Conservation (phyloP, 2,329 filamentous ascomycete species). For the Xylariales sp. region DNA sequence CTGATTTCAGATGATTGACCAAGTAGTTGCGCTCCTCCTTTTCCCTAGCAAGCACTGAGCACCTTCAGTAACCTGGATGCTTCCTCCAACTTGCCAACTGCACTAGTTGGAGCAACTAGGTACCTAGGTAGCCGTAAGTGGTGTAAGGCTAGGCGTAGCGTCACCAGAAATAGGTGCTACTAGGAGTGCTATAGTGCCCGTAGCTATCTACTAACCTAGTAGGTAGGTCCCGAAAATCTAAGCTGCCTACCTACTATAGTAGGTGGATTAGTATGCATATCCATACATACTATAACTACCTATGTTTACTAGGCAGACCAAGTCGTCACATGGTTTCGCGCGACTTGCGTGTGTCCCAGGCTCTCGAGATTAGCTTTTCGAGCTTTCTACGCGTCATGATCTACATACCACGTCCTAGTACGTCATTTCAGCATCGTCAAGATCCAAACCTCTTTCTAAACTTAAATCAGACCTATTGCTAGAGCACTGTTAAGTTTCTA, state of each 20-base stretch:
- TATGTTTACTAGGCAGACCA: background rate
- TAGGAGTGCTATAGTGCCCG: too few species aligned
- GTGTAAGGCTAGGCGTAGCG: background rate
- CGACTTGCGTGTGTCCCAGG: background rate
- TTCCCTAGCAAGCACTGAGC: background rate
- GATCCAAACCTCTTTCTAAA: background rate
- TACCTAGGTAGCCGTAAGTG: too few species aligned
- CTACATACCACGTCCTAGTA: too few species aligned
- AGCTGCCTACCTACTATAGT: background rate
- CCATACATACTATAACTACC: background rate
- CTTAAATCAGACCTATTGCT: too few species aligned
- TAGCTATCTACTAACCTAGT: too few species aligned
- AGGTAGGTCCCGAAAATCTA: background rate
- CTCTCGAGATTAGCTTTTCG: background rate
- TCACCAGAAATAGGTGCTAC: background rate
- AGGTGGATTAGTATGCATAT: slow-evolving; percentile 10
- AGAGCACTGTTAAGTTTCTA: too few species aligned
- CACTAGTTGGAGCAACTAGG: too few species aligned
- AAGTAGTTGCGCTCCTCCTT: background rate
- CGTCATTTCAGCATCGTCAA: background rate
- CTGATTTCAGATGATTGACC: background rate
- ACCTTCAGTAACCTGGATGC: background rate
- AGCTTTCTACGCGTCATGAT: background rate
- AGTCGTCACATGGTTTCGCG: slow-evolving; percentile 24
- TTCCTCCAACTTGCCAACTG: background rate